Conservation (phyloP, 371 early-diverging fungal genomes). For the Circinella minor region DNA sequence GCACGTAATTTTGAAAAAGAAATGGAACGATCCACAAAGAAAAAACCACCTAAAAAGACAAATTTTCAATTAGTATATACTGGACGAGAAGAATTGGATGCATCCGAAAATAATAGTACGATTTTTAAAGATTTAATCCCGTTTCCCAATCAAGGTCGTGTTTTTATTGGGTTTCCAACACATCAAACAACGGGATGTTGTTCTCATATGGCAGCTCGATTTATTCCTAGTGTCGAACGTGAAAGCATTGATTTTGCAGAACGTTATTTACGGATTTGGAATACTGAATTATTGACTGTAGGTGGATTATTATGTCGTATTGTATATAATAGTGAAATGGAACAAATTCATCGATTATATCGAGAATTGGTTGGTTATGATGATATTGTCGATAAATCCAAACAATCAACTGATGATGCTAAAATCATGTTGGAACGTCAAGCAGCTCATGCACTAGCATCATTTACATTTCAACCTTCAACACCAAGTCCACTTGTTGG, state of each 20-base stretch:
- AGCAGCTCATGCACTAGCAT: conserved; percentile 71
- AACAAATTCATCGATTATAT: conserved; percentile 59
- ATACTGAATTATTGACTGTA: conserved; percentile 78
- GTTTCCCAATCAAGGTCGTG: conserved; percentile 79
- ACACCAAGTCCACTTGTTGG: conserved; percentile 79
- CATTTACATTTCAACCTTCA: conserved; percentile 73
- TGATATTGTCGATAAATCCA: conserved; percentile 37
- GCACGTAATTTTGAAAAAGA: conserved; percentile 63
- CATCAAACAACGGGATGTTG: conserved; percentile 92
- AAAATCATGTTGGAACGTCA: conserved; percentile 66
- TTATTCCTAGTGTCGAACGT: conserved; percentile 92
- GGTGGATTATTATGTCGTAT: conserved; percentile 77
- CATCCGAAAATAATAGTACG: conserved; percentile 55
- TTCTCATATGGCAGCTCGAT: conserved; percentile 81
- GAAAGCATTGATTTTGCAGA: conserved; percentile 94
- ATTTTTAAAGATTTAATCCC: conserved; percentile 78
- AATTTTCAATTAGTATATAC: conserved; percentile 75
- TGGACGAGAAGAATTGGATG: conserved; percentile 78
- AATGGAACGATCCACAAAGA: conserved; percentile 93
- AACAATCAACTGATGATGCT: conserved; percentile 25
- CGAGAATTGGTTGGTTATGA: conserved; percentile 52
- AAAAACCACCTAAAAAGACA: conserved; percentile 81
- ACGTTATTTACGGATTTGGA: conserved; percentile 80
- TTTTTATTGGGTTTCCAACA: conserved; percentile 92
- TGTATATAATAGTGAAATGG: conserved; percentile 82